Conservation (phyloP, 1,284 basidiomycete species). For the Leucoagaricus sp. region DNA sequence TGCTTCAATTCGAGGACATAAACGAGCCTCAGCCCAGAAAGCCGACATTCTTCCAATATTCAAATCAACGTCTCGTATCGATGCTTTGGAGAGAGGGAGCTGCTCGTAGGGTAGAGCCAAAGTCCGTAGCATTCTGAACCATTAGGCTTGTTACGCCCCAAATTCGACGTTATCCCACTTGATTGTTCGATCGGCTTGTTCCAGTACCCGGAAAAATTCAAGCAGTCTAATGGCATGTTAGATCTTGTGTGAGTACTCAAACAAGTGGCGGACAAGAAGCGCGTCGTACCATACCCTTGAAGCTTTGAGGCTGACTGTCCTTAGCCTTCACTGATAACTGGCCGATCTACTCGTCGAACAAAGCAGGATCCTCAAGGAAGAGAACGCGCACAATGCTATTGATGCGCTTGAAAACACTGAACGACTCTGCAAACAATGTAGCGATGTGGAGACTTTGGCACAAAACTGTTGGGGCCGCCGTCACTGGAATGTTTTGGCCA, state of each 20-base stretch:
- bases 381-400: no score
- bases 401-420: no score
- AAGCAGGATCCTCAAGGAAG: no score
- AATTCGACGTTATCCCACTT: conserved; percentile 18
- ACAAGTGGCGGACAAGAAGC: no score
- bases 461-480: no score
- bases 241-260: background rate
- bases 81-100: conserved; percentile 19
- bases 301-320: background rate
- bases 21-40: no score
- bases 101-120: conserved; percentile 24
- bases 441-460: no score
- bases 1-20: no score
- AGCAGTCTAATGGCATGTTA: conserved; percentile 38
- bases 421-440: no score
- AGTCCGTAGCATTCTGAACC: conserved; percentile 13
- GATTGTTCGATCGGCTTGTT: conserved; percentile 14
- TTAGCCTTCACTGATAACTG: conserved; percentile 17
- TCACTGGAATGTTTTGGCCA: no score
- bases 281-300: background rate
- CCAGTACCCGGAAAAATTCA: conserved; percentile 31
- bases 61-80: conserved; percentile 27
- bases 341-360: conserved; percentile 33
- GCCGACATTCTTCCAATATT: background rate
- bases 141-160: conserved; percentile 26